phyloP scores from a whole-genome alignment of 495 filamentous ascomycete genomes.

The Penicillium roqueforti region DNA sequence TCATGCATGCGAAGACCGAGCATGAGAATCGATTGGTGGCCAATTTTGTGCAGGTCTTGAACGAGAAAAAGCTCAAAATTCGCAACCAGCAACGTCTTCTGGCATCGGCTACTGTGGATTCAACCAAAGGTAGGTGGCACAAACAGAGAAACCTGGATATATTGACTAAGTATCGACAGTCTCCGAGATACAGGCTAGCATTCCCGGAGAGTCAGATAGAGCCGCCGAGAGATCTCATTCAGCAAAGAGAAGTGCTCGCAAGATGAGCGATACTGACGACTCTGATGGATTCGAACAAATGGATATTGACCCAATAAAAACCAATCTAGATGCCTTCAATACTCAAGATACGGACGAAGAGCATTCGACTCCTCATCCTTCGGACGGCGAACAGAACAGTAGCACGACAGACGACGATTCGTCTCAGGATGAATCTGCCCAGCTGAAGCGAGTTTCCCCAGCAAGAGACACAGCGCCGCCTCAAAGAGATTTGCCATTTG shows the following conservation, averaged over 20 bases:
- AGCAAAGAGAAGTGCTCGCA: constrained; percentile 42
- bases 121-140: constrained; percentile 35
- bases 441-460: constrained; percentile 5
- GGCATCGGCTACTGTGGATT: constrained; percentile 54
- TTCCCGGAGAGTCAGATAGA: constrained; percentile 7
- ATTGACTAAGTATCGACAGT: constrained; percentile 18
- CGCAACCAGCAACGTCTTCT: constrained; percentile 72
- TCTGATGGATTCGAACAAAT: constrained; percentile 51
- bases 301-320: constrained; percentile 47
- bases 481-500: constrained; percentile 39
- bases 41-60: constrained; percentile 69
- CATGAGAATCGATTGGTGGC: constrained; percentile 67
- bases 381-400: constrained; percentile 39
- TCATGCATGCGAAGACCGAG: constrained; percentile 59
- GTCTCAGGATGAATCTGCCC: not conserved
- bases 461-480: constrained; percentile 28
- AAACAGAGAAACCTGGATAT: not conserved
- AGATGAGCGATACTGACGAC: constrained; percentile 20
- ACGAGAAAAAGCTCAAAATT: constrained; percentile 90
- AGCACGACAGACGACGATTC: constrained; percentile 38
- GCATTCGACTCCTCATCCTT: constrained; percentile 31
- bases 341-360: constrained; percentile 38
- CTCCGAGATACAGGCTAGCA: constrained; percentile 23
- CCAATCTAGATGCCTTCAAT: constrained; percentile 18
- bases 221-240: constrained; percentile 18